Evolutionary conservation across 179 eudicot species (phyloP).

Genomic region (Nepenthes alata): DNA sequence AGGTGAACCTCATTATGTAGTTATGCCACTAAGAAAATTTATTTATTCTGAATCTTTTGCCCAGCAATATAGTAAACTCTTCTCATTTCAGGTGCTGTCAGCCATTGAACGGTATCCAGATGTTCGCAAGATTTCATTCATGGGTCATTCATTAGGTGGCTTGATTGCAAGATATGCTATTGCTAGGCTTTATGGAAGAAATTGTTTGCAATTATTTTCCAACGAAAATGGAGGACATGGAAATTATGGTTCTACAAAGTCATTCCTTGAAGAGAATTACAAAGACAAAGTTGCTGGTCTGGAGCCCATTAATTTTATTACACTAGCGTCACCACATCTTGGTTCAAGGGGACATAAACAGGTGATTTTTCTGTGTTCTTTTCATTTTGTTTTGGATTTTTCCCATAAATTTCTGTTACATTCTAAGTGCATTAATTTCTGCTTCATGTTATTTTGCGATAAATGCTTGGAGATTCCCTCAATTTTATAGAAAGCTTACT

Average conservation of each 20-base stretch:
- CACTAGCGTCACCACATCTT: constrained; percentile 87
- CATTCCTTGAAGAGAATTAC: constrained; percentile 22
- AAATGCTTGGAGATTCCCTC: background rate
- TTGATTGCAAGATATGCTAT: constrained; percentile 78
- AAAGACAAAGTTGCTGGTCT: constrained; percentile 68
- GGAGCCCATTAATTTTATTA: constrained; percentile 80
- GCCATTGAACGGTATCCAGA: constrained; percentile 42
- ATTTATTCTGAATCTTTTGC: no score
- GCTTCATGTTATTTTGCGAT: background rate
- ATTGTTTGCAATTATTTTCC: constrained; percentile 11
- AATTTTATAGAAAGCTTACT: no score
- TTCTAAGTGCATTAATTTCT: background rate
- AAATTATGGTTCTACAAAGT: constrained; percentile 16
- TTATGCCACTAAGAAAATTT: no score
- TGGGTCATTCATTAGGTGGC: constrained; percentile 88
- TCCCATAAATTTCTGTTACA: background rate
- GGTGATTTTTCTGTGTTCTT: constrained; percentile 23
- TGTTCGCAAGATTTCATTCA: constrained; percentile 67
- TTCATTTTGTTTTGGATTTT: background rate
- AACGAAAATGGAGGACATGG: constrained; percentile 14
- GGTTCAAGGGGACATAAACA: constrained; percentile 89
- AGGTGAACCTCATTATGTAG: no score
- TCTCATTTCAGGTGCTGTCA: constrained; percentile 51
- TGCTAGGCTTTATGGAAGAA: constrained; percentile 46
- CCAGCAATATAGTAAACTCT: background rate